These are phyloP conservation scores for Colletotrichum sp. DNA, from an alignment of 2,329 filamentous ascomycete species.

Conservation along the genomic window DNA sequence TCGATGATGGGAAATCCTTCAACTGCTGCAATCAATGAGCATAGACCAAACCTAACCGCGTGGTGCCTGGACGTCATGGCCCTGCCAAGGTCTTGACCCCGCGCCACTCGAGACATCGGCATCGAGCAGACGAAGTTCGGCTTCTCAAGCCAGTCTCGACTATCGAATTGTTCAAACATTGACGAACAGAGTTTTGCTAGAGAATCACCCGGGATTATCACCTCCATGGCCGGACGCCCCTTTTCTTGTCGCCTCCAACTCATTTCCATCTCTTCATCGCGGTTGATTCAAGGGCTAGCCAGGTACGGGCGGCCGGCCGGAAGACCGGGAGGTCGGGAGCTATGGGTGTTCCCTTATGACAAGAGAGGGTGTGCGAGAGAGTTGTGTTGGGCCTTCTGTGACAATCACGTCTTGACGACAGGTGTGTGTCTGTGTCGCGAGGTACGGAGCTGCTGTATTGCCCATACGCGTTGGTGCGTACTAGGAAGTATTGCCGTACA, in stretches of 20 bases:
- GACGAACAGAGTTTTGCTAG: not conserved
- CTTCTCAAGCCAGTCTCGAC: not conserved
- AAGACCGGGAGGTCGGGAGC: slow-evolving; percentile 10
- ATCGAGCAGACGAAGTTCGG: slow-evolving; percentile 3
- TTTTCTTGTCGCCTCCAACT: not conserved
- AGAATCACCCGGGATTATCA: not conserved
- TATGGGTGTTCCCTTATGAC: not conserved
- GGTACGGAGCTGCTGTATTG: not conserved
- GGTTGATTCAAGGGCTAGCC: not conserved
- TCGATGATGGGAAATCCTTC: not conserved
- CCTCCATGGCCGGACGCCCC: not conserved
- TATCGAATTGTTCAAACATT: not conserved
- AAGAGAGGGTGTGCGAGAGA: not conserved
- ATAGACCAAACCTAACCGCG: not conserved
- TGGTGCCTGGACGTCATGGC: not conserved
- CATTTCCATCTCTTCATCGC: not conserved
- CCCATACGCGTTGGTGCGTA: not conserved
- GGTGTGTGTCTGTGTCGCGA: not conserved
- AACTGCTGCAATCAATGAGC: not conserved
- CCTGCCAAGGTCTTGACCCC: not conserved
- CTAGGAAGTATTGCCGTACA: not conserved
- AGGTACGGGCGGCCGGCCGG: slow-evolving; percentile 4
- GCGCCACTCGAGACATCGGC: not conserved
- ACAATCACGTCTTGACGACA: not conserved
- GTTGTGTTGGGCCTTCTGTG: not conserved